These are phyloP conservation scores for Tremellales sp. DNA, from an alignment of 1,284 basidiomycete genomes.

Conservation along the genomic window DNA sequence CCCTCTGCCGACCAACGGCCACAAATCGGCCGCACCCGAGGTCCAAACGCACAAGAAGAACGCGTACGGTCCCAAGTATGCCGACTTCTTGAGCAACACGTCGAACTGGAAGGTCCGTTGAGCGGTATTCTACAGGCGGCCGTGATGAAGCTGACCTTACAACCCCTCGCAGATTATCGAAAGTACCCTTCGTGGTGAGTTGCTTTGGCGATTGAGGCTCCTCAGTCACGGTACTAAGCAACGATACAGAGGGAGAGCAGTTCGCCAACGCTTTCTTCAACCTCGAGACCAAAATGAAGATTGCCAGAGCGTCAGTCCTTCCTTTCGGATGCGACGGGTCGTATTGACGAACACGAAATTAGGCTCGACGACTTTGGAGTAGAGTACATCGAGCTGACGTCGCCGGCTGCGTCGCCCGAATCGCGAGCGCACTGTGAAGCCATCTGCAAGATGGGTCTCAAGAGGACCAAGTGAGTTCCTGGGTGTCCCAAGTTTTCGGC, in stretches of 20 bases:
- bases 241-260: slow-evolving; percentile 83
- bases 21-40: slow-evolving; percentile 27
- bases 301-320: slow-evolving; percentile 67
- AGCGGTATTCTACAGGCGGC: neutral
- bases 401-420: slow-evolving; percentile 96
- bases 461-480: slow-evolving; percentile 59
- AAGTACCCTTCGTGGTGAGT: slow-evolving; percentile 83
- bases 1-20: slow-evolving; percentile 25
- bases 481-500: too few species aligned
- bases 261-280: slow-evolving; percentile 99
- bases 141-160: neutral
- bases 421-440: slow-evolving; percentile 92
- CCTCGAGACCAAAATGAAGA: slow-evolving; percentile 99
- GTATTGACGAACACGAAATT: slow-evolving; percentile 6
- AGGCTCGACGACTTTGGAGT: slow-evolving; percentile 92
- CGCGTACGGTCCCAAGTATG: slow-evolving; percentile 80
- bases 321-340: neutral
- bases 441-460: slow-evolving; percentile 98
- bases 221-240: slow-evolving; percentile 9
- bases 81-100: slow-evolving; percentile 87
- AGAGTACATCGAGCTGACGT: slow-evolving; percentile 99
- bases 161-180: slow-evolving; percentile 72
- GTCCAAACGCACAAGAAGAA: slow-evolving; percentile 55
- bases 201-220: neutral
- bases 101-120: slow-evolving; percentile 69